Evolutionary conservation across 176 grass and related monocot genomes (phyloP), one percentile per base, ranked within the genome.

Genomic region (Oropetium thomaeum): DNA sequence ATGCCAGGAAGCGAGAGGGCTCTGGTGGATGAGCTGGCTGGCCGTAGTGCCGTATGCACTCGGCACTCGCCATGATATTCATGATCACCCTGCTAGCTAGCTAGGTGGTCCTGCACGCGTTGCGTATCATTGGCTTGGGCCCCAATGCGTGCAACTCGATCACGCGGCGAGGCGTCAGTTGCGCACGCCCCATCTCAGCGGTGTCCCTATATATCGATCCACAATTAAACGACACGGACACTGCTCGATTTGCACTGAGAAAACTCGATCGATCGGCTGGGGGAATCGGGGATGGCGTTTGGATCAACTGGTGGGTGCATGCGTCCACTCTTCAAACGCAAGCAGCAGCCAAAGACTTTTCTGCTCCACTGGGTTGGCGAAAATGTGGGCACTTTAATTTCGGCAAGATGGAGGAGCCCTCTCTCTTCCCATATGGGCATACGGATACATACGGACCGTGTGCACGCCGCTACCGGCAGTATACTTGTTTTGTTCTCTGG

Each of bases 61-160:
- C 27, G 55, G 40, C 44, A 54, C 68, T 80, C 76, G 69, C 28
- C n/a, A n/a, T n/a, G n/a, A n/a, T n/a, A n/a, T n/a, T n/a, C n/a
- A n/a, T n/a, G n/a, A n/a, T n/a, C n/a, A n/a, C n/a, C n/a, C n/a
- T n/a, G n/a, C n/a, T n/a, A n/a, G n/a, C n/a, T 60, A 13, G 29
- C 48, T 23, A 62, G 71, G 14, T 28, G 67, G 6, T 66, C 79
- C 70, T 81, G 11, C 55, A n/a, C n/a, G n/a, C n/a, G n/a, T n/a
- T 70, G 42, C 77, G 1, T 17, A 82, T 77, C 85, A 66, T 82
- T 87, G 73, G 58, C 7, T 33, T 69, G 52, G 19, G 12, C 7
- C 51, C 22, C 20, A n/a, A n/a, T n/a, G n/a, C n/a, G n/a, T n/a
- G n/a, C 53, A 17, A 4, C 22, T 5, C 23, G 10, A 9, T 26